Evolutionary conservation across 2,329 filamentous ascomycete species (phyloP).

Genomic region (Diaporthe sp.): DNA sequence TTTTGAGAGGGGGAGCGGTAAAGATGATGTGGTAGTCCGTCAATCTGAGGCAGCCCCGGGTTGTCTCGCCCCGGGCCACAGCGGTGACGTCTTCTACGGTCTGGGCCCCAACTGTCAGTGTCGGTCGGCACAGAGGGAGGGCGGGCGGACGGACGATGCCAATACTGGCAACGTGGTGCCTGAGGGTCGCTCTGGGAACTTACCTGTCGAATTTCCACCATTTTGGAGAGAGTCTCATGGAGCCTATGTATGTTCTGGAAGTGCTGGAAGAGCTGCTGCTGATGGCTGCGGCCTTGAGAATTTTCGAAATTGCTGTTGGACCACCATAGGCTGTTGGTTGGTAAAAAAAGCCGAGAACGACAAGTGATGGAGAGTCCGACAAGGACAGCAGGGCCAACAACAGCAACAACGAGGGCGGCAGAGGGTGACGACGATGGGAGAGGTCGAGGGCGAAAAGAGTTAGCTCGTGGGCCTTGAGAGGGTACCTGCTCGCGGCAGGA

Average conservation of each 20-base stretch:
- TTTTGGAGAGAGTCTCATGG: constrained; percentile 31
- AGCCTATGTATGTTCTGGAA: constrained; percentile 30
- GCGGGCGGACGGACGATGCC: not conserved
- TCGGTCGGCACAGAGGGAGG: not conserved
- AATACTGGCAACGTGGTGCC: not conserved
- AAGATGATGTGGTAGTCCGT: constrained; percentile 74
- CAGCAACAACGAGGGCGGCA: not conserved
- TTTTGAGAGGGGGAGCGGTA: constrained; percentile 54
- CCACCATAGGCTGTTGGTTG: constrained; percentile 1
- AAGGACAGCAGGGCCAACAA: not conserved
- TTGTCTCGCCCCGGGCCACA: constrained; percentile 69
- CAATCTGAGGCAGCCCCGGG: constrained; percentile 69
- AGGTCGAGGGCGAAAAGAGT: not conserved
- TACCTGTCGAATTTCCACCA: constrained; percentile 45
- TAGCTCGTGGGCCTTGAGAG: constrained; percentile 7
- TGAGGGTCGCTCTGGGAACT: not conserved
- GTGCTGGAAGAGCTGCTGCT: not conserved
- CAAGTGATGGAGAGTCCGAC: not conserved
- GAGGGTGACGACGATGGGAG: constrained; percentile 12
- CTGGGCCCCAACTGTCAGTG: constrained; percentile 47
- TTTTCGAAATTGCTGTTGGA: constrained; percentile 12
- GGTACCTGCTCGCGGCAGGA: not conserved
- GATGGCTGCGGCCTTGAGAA: not conserved
- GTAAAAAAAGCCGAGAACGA: constrained; percentile 14
- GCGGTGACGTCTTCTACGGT: constrained; percentile 71